Percentiles rank a stretch among this genome's conserved stretches.
phyloP scores from a whole-genome alignment of 768 basidiomycete genomes.

The Tylopilus rubrobrunneus region DNA sequence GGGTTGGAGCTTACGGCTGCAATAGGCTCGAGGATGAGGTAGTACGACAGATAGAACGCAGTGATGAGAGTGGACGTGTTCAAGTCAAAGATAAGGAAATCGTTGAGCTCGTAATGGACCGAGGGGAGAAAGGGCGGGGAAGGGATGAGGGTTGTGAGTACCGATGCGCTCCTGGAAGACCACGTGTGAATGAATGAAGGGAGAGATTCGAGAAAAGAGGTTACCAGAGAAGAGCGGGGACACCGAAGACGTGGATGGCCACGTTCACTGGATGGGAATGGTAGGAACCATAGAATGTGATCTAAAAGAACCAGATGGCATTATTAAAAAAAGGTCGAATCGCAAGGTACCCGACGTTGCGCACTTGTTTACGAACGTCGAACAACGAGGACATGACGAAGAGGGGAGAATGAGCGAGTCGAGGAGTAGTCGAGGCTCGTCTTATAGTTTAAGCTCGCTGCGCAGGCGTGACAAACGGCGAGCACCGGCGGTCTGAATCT shows the following conservation, averaged over 20 bases:
- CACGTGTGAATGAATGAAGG: slow-evolving; percentile 4
- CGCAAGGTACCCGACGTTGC: slow-evolving; percentile 3
- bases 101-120: slow-evolving; percentile 47
- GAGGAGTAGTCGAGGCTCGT: not conserved
- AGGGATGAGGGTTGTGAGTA: slow-evolving; percentile 48
- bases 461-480: not conserved
- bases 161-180: slow-evolving; percentile 53
- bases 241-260: slow-evolving; percentile 79
- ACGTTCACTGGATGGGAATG: slow-evolving; percentile 83
- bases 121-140: slow-evolving; percentile 53
- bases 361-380: slow-evolving; percentile 69
- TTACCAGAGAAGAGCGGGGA: slow-evolving; percentile 81
- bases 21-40: slow-evolving; percentile 73
- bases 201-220: slow-evolving; percentile 14
- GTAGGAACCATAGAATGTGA: slow-evolving; percentile 92
- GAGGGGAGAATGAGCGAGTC: not conserved
- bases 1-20: slow-evolving; percentile 64
- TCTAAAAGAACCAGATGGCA: slow-evolving; percentile 38
- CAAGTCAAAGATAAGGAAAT: slow-evolving; percentile 65
- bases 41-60: slow-evolving; percentile 66
- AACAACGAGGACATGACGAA: slow-evolving; percentile 43
- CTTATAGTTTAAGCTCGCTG: not conserved
- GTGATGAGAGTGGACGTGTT: slow-evolving; percentile 63
- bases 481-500: not conserved
- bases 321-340: slow-evolving; percentile 8